Evolutionary conservation across 345 rosid species (phyloP), one percentile per base, ranked within the genome.

Genomic region (Citrus sp.): DNA sequence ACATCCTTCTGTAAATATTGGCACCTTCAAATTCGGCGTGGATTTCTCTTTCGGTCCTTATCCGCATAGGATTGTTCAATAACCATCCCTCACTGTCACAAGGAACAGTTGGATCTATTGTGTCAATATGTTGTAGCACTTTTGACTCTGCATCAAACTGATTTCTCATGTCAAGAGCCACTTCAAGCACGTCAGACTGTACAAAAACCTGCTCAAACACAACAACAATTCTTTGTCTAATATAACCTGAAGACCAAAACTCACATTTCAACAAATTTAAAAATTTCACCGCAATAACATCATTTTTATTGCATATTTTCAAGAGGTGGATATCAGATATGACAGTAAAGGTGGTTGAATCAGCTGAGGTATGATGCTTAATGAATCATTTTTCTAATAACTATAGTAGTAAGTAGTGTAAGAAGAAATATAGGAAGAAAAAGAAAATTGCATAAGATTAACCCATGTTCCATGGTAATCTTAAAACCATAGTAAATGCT

Each of bases 181-280:
- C 99, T 32, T 92, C 97, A 0, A 86, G 84, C 79, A 95, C 98
- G 78, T 95, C 99, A 5, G 98, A 95, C 80, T 95, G 99, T 78
- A 95, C 81, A 78, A 93, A 90, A 42, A 93, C 91, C 99, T 92
- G 90, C 74, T 38, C 64, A 76, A 69, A 46, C 13, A 67, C n/a
- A 12, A 67, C 54, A 56, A 63, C 24, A 77, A 70, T 24, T 61
- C 30, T 38, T 34, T 13, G 22, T 25, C 13, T 28, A 25, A 22
- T 59, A 38, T 18, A 54, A 6, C 22, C 22, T 18, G 19, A 51
- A 54, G 72, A 24, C 28, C 37, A 51, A 75, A 13, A 24, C 22
- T 25, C 27, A 3, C 42, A 59, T 18, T 13, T 24, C 21, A 59
- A 60, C 32, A 16, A 46, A 46, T 46, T 46, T 46, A 46, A 46